Evolutionary conservation across 129 eudicot genomes (phyloP).

Genomic region (Calendula officinalis): DNA sequence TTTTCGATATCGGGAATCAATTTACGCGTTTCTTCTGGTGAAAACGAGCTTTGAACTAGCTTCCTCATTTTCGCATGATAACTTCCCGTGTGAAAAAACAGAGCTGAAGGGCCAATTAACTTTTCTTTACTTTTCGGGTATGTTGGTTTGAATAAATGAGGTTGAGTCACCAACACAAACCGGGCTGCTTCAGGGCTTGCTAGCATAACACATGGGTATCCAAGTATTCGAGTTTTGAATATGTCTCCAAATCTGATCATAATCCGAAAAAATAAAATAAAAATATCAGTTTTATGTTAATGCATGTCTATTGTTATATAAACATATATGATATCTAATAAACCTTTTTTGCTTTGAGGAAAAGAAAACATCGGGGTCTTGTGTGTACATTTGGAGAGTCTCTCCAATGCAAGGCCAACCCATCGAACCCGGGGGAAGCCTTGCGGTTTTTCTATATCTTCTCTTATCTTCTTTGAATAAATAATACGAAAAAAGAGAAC

Average conservation of each 20-base stretch:
- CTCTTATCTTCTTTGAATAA: constrained; percentile 36
- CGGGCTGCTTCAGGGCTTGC: constrained; percentile 86
- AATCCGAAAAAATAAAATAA: background rate
- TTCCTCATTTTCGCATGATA: constrained; percentile 66
- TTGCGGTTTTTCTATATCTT: constrained; percentile 30
- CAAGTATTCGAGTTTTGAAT: constrained; percentile 75
- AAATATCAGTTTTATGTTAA: background rate
- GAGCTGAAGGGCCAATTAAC: constrained; percentile 75
- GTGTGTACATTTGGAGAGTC: constrained; percentile 68
- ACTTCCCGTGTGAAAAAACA: constrained; percentile 78
- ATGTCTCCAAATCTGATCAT: constrained; percentile 71
- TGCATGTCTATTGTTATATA: background rate
- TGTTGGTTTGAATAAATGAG: constrained; percentile 74
- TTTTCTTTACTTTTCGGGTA: constrained; percentile 83
- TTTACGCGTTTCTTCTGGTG: constrained; percentile 50
- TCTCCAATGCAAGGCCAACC: constrained; percentile 84
- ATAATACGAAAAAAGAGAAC: constrained; percentile 40
- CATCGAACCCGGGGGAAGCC: constrained; percentile 81
- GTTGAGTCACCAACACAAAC: constrained; percentile 62
- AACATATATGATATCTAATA: background rate
- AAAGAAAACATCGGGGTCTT: constrained; percentile 66
- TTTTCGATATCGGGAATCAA: constrained; percentile 53
- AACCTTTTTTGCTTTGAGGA: constrained; percentile 68
- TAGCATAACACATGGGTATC: constrained; percentile 85
- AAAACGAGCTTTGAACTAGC: constrained; percentile 61